Evolutionary conservation across 768 basidiomycete genomes (phyloP).

Genomic region (Boletus coccyginus): DNA sequence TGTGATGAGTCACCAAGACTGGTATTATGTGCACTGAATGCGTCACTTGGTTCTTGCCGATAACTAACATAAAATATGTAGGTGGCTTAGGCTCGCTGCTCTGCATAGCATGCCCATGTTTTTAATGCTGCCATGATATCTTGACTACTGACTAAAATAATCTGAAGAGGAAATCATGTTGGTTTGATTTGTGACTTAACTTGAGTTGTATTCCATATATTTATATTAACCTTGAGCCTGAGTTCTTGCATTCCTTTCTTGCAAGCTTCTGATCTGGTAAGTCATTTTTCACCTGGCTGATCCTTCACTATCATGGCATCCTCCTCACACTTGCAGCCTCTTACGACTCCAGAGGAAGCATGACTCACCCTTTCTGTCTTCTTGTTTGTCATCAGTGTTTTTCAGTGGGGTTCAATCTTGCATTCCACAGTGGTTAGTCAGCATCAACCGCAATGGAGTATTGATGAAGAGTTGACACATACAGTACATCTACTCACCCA

Average conservation of each 20-base stretch:
- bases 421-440: constrained; percentile 17
- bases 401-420: constrained; percentile 26
- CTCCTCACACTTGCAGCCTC: not conserved
- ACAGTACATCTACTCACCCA: not conserved
- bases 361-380: constrained; percentile 20
- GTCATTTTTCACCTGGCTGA: not conserved
- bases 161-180: not conserved
- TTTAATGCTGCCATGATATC: no score
- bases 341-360: constrained; percentile 1
- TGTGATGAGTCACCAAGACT: no score
- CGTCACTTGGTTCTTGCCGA: no score
- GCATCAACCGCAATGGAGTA: not conserved
- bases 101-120: no score
- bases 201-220: constrained; percentile 7
- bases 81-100: no score
- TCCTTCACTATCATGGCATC: not conserved
- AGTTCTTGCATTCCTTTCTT: not conserved
- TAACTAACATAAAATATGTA: no score
- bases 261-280: not conserved
- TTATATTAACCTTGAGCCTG: no score
- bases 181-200: not conserved
- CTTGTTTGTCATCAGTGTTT: constrained; percentile 18
- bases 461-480: constrained; percentile 20
- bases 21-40: no score
- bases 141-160: no score